Evolutionary conservation across 2,329 filamentous ascomycete species (phyloP), one percentile per base, ranked within the genome.

Genomic region (Dothistroma septosporum): DNA sequence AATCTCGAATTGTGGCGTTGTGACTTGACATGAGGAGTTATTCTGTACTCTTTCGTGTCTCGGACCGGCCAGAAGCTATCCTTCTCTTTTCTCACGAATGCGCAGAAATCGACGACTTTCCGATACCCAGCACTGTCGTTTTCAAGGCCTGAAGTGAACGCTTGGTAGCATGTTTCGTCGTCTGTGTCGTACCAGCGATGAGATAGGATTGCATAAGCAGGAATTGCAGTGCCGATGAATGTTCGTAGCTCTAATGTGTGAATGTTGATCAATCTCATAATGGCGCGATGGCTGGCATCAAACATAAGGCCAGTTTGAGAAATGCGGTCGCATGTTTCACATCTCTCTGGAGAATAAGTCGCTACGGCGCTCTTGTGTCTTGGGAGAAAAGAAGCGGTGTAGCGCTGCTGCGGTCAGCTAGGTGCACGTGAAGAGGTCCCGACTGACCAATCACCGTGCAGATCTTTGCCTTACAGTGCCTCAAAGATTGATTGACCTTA

Each of bases 181-280:
- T 63, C 55, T 1, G 47, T 37, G 14, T 37, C 33, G 14, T 16
- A 37, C 64, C 60, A 64, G 28, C 62, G 53, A 47, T 66, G 62
- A 21, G 64, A 64, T 2, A 57, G 32, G n/a, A 66, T 64, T 19
- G 59, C 61, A 31, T 64, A 66, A 16, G 44, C 37, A 9, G 57
- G 60, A 22, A 61, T 57, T 4, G 61, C n/a, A 2, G 50, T 24
- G n/a, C 55, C 60, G 44, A 58, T 14, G 49, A 66, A 68, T 16
- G 68, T 66, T 10, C 61, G 37, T 12, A 69, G 53, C 22, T 64
- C 33, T 11, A 69, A 49, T 0, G 63, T 64, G 16, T 46, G 12
- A 11, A 60, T 63, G 46, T 67, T 61, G 32, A 69, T 57, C 11
- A 69, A 59, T 1, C 68, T 68, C 68, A 69, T 70, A 41, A 52